Percentiles rank a stretch among this genome's conserved stretches.
Conservation (phyloP, 2,329 filamentous ascomycete genomes). For the Chalaropsis ovoidea region DNA sequence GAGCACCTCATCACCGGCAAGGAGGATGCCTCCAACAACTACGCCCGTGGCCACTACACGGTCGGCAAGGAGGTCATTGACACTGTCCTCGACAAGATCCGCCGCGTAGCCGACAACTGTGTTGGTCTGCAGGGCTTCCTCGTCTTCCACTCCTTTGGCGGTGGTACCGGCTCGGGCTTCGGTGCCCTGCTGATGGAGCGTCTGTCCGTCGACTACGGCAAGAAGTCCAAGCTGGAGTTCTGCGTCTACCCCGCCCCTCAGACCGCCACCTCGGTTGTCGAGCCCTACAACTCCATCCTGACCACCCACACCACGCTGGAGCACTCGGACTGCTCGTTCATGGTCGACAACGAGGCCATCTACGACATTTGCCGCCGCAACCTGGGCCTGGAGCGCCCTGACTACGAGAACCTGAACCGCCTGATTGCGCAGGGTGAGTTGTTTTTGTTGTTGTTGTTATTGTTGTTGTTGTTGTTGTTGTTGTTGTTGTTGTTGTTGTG, state of each 20-base stretch:
- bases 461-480: too few species aligned
- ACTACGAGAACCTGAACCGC: slow-evolving; percentile 98
- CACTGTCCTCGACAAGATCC: slow-evolving; percentile 93
- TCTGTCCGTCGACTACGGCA: slow-evolving; percentile 96
- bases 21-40: slow-evolving; percentile 99
- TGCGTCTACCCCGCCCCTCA: slow-evolving; percentile 97
- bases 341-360: slow-evolving; percentile 99
- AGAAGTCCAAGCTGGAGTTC: slow-evolving; percentile 99
- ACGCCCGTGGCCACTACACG: slow-evolving; percentile 98
- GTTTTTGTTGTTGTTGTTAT: neutral
- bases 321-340: slow-evolving; percentile 99
- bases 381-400: slow-evolving; percentile 91
- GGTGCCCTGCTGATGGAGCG: slow-evolving; percentile 98
- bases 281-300: slow-evolving; percentile 99
- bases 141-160: slow-evolving; percentile 99
- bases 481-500: too few species aligned
- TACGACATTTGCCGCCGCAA: slow-evolving; percentile 99
- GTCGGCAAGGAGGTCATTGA: slow-evolving; percentile 99
- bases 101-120: slow-evolving; percentile 95
- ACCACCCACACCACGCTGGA: slow-evolving; percentile 98
- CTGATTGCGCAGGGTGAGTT: slow-evolving; percentile 82
- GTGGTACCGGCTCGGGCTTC: slow-evolving; percentile 97
- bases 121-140: slow-evolving; percentile 97
- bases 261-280: slow-evolving; percentile 92
- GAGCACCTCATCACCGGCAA: slow-evolving; percentile 99